Conservation (phyloP, 306 rosid species). For the Cucurbita maxima region DNA sequence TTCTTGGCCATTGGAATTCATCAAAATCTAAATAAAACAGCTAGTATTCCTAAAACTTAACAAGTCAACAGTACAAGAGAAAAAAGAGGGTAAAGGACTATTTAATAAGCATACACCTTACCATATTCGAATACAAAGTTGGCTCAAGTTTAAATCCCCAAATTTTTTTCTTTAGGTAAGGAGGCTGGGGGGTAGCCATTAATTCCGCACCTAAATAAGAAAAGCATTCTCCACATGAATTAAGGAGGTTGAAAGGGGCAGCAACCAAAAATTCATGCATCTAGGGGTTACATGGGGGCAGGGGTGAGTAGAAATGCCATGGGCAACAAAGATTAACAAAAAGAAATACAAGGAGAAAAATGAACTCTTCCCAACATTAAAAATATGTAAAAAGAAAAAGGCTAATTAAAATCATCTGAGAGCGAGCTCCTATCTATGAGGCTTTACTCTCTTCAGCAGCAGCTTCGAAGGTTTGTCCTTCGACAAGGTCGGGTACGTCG, state of each 20-base stretch:
- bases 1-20: no score
- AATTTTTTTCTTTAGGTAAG: not conserved
- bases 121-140: not conserved
- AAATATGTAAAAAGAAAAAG: not conserved
- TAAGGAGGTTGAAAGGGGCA: not conserved
- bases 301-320: not conserved
- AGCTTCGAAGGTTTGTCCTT: conserved; percentile 75
- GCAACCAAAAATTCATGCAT: not conserved
- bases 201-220: not conserved
- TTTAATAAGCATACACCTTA: not conserved
- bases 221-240: not conserved
- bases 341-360: not conserved
- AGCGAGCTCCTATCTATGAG: conserved; percentile 20
- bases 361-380: not conserved
- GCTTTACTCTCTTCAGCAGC: conserved; percentile 58
- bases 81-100: not conserved
- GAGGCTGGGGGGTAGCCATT: not conserved
- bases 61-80: not conserved
- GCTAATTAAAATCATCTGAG: not conserved
- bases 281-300: not conserved
- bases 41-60: no score
- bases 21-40: not conserved
- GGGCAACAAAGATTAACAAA: not conserved
- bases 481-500: conserved; percentile 74
- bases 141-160: not conserved